A percentile compares a stretch with the other conserved stretches of the same genome.
These are phyloP conservation scores for Nicotiana tomentosiformis DNA, from an alignment of 257 asterid species.

Conservation along the genomic window DNA sequence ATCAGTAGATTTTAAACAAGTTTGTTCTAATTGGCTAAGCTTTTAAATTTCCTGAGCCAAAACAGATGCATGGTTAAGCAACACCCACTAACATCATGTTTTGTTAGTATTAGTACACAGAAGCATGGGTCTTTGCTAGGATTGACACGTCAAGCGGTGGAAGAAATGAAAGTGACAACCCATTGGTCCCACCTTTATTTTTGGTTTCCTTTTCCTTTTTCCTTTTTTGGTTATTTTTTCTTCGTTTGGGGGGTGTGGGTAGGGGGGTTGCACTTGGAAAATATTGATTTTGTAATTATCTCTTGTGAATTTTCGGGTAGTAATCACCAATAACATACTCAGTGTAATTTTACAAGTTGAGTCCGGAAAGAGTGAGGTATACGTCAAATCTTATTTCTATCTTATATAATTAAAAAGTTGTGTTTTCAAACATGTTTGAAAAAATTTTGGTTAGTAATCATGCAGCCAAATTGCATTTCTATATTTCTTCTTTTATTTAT, in stretches of 20 bases:
- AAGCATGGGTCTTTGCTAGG: not conserved
- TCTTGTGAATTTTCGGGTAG: not conserved
- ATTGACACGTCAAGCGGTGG: slow-evolving; percentile 12
- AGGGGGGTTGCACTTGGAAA: not conserved
- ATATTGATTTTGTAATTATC: not conserved
- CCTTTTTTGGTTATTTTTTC: not conserved
- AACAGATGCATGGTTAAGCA: not conserved
- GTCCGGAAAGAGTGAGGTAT: too few species aligned
- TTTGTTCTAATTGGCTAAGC: not conserved
- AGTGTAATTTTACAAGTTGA: too few species aligned
- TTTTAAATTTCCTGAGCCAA: not conserved
- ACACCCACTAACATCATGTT: not conserved
- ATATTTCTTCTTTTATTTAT: not conserved
- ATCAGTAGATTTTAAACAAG: not conserved
- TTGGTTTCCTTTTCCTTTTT: not conserved
- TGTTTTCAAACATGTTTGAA: too few species aligned
- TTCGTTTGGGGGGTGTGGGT: too few species aligned
- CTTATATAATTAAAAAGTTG: too few species aligned
- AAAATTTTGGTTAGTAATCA: not conserved
- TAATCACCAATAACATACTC: not conserved
- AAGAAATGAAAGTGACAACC: not conserved
- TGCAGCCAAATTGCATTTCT: not conserved
- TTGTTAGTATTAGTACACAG: not conserved
- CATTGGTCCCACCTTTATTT: not conserved
- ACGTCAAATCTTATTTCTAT: too few species aligned